A percentile compares a stretch with the other conserved stretches of the same genome.
These are phyloP conservation scores for Pythium insidiosum DNA, from an alignment of 352 stramenopile genomes.

Conservation along the genomic window DNA sequence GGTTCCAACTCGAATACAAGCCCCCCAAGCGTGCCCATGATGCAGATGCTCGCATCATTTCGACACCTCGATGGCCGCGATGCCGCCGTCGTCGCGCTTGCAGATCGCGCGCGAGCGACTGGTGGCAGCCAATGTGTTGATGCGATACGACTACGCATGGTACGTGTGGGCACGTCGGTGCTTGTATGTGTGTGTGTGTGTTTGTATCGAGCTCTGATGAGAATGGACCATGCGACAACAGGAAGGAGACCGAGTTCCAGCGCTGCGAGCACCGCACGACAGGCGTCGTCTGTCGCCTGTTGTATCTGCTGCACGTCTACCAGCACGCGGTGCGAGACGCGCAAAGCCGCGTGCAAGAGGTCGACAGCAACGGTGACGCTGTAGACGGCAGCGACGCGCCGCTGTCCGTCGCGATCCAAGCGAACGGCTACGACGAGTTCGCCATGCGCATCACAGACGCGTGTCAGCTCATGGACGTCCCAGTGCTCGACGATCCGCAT, in stretches of 20 bases:
- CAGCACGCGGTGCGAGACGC: not conserved
- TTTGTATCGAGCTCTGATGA: not conserved
- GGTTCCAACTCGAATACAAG: not conserved
- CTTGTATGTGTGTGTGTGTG: slow-evolving; percentile 4
- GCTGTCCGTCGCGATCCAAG: slow-evolving; percentile 22
- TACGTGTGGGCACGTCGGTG: slow-evolving; percentile 10
- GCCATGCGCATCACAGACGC: slow-evolving; percentile 20
- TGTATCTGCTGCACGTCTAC: slow-evolving; percentile 64
- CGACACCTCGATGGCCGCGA: not conserved
- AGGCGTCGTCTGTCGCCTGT: slow-evolving; percentile 52
- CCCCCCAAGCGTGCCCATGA: too few relatives aligned
- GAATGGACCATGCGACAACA: slow-evolving; percentile 4
- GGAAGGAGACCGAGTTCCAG: slow-evolving; percentile 63
- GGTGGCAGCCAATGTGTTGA: slow-evolving; percentile 41
- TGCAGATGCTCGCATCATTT: not conserved
- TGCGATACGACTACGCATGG: slow-evolving; percentile 86
- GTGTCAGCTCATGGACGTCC: slow-evolving; percentile 43
- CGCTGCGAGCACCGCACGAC: slow-evolving; percentile 34
- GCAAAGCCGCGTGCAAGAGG: slow-evolving; percentile 8
- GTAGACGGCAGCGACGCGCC: not conserved
- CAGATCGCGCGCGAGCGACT: slow-evolving; percentile 40
- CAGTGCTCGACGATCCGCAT: slow-evolving; percentile 12
- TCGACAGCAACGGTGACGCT: slow-evolving; percentile 6
- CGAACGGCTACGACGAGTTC: slow-evolving; percentile 55
- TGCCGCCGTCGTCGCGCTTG: slow-evolving; percentile 3